A percentile compares a stretch with the other conserved stretches of the same genome.
Evolutionary conservation across 345 rosid species (phyloP).

Genomic region (Euphorbia peplus): DNA sequence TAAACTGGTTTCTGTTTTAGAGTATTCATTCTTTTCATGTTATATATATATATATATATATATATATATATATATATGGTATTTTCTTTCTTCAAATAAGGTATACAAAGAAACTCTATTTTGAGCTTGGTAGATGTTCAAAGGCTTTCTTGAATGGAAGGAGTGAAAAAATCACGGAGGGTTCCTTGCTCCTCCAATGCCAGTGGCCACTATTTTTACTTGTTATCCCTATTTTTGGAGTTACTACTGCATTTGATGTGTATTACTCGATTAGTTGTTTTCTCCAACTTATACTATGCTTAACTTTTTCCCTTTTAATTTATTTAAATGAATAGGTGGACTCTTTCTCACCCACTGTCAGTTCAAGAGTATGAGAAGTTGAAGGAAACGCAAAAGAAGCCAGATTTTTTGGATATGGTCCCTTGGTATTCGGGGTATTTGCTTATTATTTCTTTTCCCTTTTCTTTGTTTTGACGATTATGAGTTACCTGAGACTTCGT

Average conservation of each 20-base stretch:
- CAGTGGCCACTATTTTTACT: not conserved
- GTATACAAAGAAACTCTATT: not conserved
- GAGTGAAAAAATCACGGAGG: not conserved
- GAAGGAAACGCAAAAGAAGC: conserved; percentile 87
- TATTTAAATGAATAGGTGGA: conserved; percentile 67
- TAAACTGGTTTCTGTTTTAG: too few relatives aligned
- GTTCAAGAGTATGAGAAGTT: conserved; percentile 71
- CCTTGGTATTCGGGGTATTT: conserved; percentile 99
- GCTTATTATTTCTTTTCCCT: conserved; percentile 15
- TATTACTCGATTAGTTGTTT: conserved; percentile 10
- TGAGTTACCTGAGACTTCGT: conserved; percentile 8
- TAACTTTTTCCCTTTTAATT: conserved; percentile 10
- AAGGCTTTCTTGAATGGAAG: not conserved
- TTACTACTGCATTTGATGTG: not conserved
- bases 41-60: too few relatives aligned
- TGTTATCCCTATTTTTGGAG: conserved; percentile 7
- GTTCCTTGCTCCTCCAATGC: not conserved
- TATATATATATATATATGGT: not conserved
- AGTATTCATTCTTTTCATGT: not conserved
- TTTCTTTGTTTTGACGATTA: not conserved
- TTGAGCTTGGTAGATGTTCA: not conserved
- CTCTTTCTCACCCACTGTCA: conserved; percentile 84
- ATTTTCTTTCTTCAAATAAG: not conserved
- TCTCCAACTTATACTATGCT: not conserved
- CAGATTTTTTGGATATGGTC: conserved; percentile 97